Evolutionary conservation across 805 yeast species (phyloP), one percentile per base, ranked within the genome.

Genomic region (Starmera amethionina): DNA sequence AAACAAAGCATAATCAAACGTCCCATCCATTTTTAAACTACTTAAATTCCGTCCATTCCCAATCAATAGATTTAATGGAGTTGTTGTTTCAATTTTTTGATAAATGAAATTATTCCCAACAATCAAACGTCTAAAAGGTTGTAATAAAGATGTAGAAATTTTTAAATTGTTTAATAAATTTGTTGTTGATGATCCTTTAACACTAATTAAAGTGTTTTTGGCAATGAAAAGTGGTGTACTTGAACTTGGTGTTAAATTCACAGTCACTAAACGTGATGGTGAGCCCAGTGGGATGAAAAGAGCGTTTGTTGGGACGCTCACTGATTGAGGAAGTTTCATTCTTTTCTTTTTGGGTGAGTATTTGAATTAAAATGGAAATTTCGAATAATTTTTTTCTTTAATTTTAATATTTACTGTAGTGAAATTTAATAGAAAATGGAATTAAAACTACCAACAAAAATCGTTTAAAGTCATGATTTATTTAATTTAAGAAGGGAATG

Each of bases 1-100:
- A 36, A 79, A 62, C 4, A 79, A 42, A 1, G 80, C 82, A 82
- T 83, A 79, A 49, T 79, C 87, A 15, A 56, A 55, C 1, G 73
- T 60, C 2, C 87, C 87, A 46, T 79, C 82, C 42, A 79, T 51
- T 4, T 60, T 44, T 22, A 79, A 7, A 9, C 27, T 30, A 29
- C 30, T 54, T 45, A 30, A 54, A 18, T 44, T 41, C 8, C 45
- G 49, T 32, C 51, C 56, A 2, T 76, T 62, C 13, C 73, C 64
- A 1, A 73, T 60, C 39, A 74, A 55, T 27, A 68, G 40, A 14
- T 68, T 67, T 37, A 68, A 56, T 9, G 77, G 73, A 16, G 63
- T 63, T 0, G 79, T 70, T 1, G 76, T 64, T 10, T 72, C 62
- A 3, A 78, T 39, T 36, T 60, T 64, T 43, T 73, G 77, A 53